These are phyloP conservation scores for Limonomyces culmigenus DNA, from an alignment of 1,284 basidiomycete species.

Conservation along the genomic window DNA sequence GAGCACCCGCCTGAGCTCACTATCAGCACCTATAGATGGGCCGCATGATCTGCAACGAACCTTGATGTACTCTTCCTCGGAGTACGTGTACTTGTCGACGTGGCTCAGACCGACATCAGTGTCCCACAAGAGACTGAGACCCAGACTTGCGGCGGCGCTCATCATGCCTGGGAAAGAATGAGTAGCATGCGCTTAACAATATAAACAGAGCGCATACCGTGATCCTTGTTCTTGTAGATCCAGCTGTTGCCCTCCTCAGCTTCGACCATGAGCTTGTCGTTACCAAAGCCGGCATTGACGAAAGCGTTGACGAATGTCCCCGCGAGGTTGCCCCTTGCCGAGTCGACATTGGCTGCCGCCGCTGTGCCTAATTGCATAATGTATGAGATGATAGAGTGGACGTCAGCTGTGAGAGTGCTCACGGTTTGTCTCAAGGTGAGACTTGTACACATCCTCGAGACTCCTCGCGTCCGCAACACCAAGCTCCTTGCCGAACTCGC, in stretches of 20 bases:
- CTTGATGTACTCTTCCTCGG: conserved; percentile 93
- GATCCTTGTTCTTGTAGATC: conserved; percentile 99
- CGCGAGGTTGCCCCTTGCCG: conserved; percentile 87
- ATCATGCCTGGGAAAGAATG: too few relatives aligned
- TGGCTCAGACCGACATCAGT: conserved; percentile 88
- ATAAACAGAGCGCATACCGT: conserved; percentile 33
- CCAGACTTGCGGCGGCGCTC: conserved; percentile 89
- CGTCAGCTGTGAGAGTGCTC: too few relatives aligned
- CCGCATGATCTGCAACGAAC: conserved; percentile 14
- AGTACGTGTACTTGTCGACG: conserved; percentile 97
- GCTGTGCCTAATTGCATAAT: conserved; percentile 45
- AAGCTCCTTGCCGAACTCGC: conserved; percentile 88
- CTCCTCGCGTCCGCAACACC: conserved; percentile 83
- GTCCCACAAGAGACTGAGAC: conserved; percentile 92
- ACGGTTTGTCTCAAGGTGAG: conserved; percentile 84
- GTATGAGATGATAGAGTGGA: conserved; percentile 2
- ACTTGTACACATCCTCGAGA: conserved; percentile 96
- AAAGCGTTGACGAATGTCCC: conserved; percentile 98
- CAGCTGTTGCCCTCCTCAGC: conserved; percentile 93
- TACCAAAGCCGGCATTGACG: conserved; percentile 97
- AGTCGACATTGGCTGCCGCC: conserved; percentile 67
- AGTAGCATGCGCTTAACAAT: background rate
- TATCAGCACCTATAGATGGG: background rate
- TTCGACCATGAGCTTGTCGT: conserved; percentile 96
- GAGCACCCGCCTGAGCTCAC: conserved; percentile 59